phyloP scores from a whole-genome alignment of 768 basidiomycete species.

The Russula brevipes region DNA sequence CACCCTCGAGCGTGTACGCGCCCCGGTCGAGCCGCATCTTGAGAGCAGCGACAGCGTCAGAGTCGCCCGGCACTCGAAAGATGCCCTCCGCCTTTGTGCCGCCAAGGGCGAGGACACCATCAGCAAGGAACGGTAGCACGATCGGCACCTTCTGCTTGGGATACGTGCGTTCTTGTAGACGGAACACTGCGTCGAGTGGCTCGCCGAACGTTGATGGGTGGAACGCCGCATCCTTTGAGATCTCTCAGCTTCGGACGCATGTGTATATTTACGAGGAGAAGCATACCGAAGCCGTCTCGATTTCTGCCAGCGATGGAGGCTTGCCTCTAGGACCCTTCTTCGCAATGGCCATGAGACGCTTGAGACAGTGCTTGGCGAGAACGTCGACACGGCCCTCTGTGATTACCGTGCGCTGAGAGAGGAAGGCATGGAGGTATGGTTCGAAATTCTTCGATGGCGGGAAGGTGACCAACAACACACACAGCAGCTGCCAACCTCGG shows the following conservation, averaged over 20 bases:
- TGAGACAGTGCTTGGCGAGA: slow-evolving; percentile 88
- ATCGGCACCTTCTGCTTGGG: slow-evolving; percentile 82
- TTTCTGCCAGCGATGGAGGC: slow-evolving; percentile 74
- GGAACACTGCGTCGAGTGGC: slow-evolving; percentile 76
- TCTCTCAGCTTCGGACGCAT: slow-evolving; percentile 4
- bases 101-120: slow-evolving; percentile 85
- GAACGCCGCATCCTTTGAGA: slow-evolving; percentile 77
- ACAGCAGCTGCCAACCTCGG: slow-evolving; percentile 90
- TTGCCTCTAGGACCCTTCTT: slow-evolving; percentile 86
- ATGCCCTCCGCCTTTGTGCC: slow-evolving; percentile 85
- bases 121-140: slow-evolving; percentile 88
- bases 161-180: slow-evolving; percentile 81
- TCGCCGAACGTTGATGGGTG: slow-evolving; percentile 93
- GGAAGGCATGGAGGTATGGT: slow-evolving; percentile 73
- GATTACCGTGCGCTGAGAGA: slow-evolving; percentile 60
- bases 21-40: slow-evolving; percentile 88
- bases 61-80: slow-evolving; percentile 89
- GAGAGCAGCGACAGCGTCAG: slow-evolving; percentile 80
- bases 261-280: background rate
- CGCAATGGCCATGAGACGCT: slow-evolving; percentile 67
- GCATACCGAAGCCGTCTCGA: slow-evolving; percentile 82
- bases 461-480: slow-evolving; percentile 86
- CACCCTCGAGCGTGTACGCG: slow-evolving; percentile 82
- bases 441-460: slow-evolving; percentile 93
- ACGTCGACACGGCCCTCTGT: slow-evolving; percentile 77